Evolutionary conservation across 495 filamentous ascomycete genomes (phyloP), one percentile per base, ranked within the genome.

Genomic region (Haplographium delicatum): DNA sequence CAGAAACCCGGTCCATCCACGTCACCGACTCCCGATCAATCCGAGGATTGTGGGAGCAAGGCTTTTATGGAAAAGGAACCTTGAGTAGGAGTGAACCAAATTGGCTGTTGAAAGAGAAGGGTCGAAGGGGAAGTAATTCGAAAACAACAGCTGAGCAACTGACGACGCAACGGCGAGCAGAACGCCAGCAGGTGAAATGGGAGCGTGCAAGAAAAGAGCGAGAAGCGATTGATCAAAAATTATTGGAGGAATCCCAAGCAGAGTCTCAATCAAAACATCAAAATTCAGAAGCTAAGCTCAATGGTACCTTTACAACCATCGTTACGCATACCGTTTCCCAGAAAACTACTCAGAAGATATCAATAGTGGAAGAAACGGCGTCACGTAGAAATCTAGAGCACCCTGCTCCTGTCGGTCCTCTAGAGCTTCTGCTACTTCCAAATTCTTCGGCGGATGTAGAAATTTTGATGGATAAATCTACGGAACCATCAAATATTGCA

Each of bases 1-100:
- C 76, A 1, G 81, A 84, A 48, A 94, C 90, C 10, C 76, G 84
- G 2, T 89, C 89, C 3, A 76, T 97, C 3, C 89, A 96, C 65
- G 79, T 99, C 28, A 88, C 82, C 9, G 85, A 96, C 60, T 69
- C 79, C 34, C 71, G 71, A 27, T 78, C 87, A 1, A 83, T 94
- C 40, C 77, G 84, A 30, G 86, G 83, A 7, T 69, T 99, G 23
- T 99, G 93, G 93, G 85, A 95, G 64, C 83, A 88, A 62, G 93
- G 93, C 1, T 97, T 97, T 67, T 99, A 89, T 65, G 93, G 93
- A 35, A 96, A 95, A 67, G 93, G 93, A 40, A 89, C 70, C 46
- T 72, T 97, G 51, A 96, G 90, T 65, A 81, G 93, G 56, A 95
- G 89, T 67, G 91, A 97, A 63, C 93, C 91, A 2, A 89, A 80